Conservation (phyloP, 1,139 yeast species). For the Kodamaea arcana region DNA sequence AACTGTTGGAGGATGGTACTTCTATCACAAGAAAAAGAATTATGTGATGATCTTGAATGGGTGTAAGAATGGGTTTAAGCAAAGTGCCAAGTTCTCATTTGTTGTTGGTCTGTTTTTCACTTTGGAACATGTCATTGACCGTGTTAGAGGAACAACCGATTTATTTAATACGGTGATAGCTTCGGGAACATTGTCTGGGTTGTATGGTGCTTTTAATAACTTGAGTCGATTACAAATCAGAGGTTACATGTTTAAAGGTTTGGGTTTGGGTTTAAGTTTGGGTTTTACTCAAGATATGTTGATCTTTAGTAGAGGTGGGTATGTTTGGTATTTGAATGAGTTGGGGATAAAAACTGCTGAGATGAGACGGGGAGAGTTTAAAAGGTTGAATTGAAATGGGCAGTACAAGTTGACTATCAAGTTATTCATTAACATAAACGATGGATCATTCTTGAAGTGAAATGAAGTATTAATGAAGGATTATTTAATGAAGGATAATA, state of each 20-base stretch:
- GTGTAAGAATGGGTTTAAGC: conserved; percentile 39
- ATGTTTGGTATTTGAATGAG: conserved; percentile 55
- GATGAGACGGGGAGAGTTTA: no score
- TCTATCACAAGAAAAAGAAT: conserved; percentile 80
- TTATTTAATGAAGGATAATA: no score
- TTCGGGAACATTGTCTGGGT: conserved; percentile 47
- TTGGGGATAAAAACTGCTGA: conserved; percentile 18
- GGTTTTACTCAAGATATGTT: conserved; percentile 67
- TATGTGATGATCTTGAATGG: conserved; percentile 65
- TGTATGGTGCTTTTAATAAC: conserved; percentile 43
- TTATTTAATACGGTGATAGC: conserved; percentile 59
- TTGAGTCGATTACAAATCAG: conserved; percentile 47
- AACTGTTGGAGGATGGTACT: conserved; percentile 84
- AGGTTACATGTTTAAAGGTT: conserved; percentile 50
- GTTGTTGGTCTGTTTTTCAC: conserved; percentile 55
- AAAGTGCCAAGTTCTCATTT: conserved; percentile 41
- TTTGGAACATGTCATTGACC: conserved; percentile 59
- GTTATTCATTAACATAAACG: background rate
- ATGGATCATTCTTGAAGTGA: no score
- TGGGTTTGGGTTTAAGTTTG: conserved; percentile 51
- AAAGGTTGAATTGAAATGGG: background rate
- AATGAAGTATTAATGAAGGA: no score
- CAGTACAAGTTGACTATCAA: background rate
- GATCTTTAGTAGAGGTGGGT: conserved; percentile 55
- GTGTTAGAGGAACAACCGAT: conserved; percentile 47